These are phyloP conservation scores for Talaromyces stipitatus DNA, from an alignment of 495 filamentous ascomycete species.

Conservation along the genomic window DNA sequence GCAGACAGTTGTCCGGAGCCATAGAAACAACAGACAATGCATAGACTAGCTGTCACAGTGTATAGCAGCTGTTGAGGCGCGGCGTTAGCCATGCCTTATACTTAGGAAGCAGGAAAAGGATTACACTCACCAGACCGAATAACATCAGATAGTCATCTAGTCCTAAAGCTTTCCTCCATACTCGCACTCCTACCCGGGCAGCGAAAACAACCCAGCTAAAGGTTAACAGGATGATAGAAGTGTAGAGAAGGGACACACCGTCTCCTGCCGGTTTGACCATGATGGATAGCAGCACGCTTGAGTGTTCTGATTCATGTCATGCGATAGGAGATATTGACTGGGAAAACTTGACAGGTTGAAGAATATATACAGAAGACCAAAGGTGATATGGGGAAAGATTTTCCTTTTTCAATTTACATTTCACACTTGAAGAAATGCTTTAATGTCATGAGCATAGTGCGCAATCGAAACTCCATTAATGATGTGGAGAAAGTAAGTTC, in stretches of 20 bases:
- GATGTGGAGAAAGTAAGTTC: background rate
- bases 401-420: background rate
- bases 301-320: background rate
- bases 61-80: background rate
- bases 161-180: slow-evolving; percentile 3
- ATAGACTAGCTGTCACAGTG: background rate
- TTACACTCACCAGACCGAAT: background rate
- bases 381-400: too few relatives aligned
- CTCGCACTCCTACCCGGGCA: background rate
- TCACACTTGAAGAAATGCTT: background rate
- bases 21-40: background rate
- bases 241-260: background rate
- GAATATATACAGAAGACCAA: background rate
- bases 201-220: background rate
- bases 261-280: slow-evolving; percentile 3
- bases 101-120: background rate
- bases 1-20: background rate
- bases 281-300: background rate
- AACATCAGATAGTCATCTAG: slow-evolving; percentile 1
- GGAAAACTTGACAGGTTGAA: background rate
- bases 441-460: background rate
- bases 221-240: background rate
- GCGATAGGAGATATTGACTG: background rate
- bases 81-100: background rate
- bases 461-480: background rate